phyloP scores from a whole-genome alignment of 2,329 filamentous ascomycete species.

The Rhynchosporium graminicola region DNA sequence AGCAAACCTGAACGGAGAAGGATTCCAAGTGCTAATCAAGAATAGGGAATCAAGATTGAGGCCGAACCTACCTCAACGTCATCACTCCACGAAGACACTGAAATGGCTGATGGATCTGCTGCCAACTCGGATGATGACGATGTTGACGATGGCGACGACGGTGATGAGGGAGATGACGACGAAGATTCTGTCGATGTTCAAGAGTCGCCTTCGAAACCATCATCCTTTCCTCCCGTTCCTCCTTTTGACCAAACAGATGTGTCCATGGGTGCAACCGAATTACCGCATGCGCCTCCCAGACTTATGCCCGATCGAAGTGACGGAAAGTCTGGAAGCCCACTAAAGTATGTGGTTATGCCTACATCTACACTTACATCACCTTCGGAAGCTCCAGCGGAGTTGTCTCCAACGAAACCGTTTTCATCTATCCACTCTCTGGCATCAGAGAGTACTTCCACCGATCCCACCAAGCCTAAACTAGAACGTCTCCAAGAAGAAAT shows the following conservation, averaged over 20 bases:
- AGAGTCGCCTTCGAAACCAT: conserved; percentile 38
- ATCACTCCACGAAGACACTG: conserved; percentile 36
- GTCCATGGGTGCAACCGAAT: conserved; percentile 26
- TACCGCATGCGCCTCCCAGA: conserved; percentile 17
- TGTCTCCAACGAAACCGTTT: conserved; percentile 9
- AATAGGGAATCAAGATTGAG: conserved; percentile 35
- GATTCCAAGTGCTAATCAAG: conserved; percentile 17
- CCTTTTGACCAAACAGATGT: conserved; percentile 22
- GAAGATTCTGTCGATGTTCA: conserved; percentile 44
- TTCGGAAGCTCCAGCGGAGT: conserved; percentile 23
- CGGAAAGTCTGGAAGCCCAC: conserved; percentile 35
- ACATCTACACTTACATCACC: conserved; percentile 37
- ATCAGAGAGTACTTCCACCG: neutral
- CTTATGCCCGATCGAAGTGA: conserved; percentile 26
- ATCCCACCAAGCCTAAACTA: neutral
- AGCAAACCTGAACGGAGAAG: conserved; percentile 16
- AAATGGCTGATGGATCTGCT: conserved; percentile 39
- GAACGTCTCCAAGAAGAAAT: conserved; percentile 27
- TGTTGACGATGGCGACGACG: conserved; percentile 40
- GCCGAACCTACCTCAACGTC: conserved; percentile 21
- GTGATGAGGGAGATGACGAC: conserved; percentile 51
- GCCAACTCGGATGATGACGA: conserved; percentile 39
- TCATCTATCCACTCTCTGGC: conserved; percentile 8
- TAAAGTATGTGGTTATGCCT: conserved; percentile 36
- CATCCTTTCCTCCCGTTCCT: conserved; percentile 23